Evolutionary conservation across 352 stramenopile species (phyloP).

Genomic region (Phytophthora rubi): DNA sequence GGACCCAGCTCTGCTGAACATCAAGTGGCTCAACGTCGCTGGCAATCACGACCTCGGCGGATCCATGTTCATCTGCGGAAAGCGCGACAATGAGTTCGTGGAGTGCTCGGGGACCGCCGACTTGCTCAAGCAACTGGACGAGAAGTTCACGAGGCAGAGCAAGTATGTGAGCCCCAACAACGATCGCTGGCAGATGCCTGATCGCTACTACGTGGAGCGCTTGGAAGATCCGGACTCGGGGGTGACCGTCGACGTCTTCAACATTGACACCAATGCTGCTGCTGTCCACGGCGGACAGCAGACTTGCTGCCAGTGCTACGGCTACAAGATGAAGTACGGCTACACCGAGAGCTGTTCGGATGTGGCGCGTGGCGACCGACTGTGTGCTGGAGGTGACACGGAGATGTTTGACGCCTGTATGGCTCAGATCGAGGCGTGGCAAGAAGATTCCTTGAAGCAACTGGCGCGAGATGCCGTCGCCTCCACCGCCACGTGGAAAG

Average conservation of each 20-base stretch:
- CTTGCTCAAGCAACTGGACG: conserved; percentile 67
- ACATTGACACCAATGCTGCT: conserved; percentile 70
- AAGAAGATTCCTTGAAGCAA: conserved; percentile 66
- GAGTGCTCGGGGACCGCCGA: conserved; percentile 64
- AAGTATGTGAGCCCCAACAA: conserved; percentile 70
- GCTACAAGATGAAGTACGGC: conserved; percentile 67
- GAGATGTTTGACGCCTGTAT: conserved; percentile 72
- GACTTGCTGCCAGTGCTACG: conserved; percentile 84
- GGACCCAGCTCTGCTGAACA: conserved; percentile 46
- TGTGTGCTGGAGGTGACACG: conserved; percentile 60
- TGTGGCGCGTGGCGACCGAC: conserved; percentile 50
- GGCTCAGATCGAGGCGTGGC: conserved; percentile 59
- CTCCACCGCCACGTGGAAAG: conserved; percentile 71
- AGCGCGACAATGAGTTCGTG: conserved; percentile 67
- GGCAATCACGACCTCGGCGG: conserved; percentile 80
- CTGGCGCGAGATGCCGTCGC: conserved; percentile 53
- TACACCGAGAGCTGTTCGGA: conserved; percentile 46
- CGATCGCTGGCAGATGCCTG: conserved; percentile 71
- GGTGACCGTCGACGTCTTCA: conserved; percentile 73
- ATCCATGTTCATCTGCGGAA: conserved; percentile 80
- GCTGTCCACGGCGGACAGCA: conserved; percentile 66
- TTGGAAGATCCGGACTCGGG: conserved; percentile 35
- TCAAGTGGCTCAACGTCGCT: conserved; percentile 77
- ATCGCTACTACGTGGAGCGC: conserved; percentile 70
- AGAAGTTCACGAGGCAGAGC: conserved; percentile 68